Conservation (phyloP, 768 basidiomycete genomes). For the Mycena leptocephala region DNA sequence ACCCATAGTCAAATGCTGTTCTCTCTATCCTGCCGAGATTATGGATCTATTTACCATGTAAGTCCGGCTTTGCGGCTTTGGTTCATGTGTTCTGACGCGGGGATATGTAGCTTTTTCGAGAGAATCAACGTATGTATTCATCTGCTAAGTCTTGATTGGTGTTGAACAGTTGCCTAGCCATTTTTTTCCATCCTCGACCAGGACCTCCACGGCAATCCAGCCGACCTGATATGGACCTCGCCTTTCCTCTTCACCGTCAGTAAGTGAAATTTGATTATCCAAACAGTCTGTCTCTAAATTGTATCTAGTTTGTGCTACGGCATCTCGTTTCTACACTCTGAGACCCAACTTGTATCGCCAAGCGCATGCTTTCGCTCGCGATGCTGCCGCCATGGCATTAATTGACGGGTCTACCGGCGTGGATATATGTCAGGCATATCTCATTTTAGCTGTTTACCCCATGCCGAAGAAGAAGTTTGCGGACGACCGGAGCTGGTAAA, state of each 20-base stretch:
- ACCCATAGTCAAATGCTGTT: slow-evolving; percentile 64
- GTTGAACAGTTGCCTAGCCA: slow-evolving; percentile 53
- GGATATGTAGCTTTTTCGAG: slow-evolving; percentile 62
- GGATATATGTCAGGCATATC: slow-evolving; percentile 87
- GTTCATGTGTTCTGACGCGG: not conserved
- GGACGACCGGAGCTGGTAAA: slow-evolving; percentile 76
- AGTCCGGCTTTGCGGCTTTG: slow-evolving; percentile 31
- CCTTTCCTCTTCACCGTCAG: slow-evolving; percentile 77
- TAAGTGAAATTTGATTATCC: slow-evolving; percentile 49
- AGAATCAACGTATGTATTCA: slow-evolving; percentile 64
- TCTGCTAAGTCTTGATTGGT: not conserved
- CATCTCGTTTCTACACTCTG: slow-evolving; percentile 75
- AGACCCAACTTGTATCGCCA: slow-evolving; percentile 70
- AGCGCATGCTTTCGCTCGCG: slow-evolving; percentile 75
- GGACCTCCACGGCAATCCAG: slow-evolving; percentile 66
- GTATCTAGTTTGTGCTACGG: slow-evolving; percentile 75
- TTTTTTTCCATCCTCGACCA: slow-evolving; percentile 74
- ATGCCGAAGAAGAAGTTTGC: slow-evolving; percentile 76
- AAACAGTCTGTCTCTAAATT: not conserved
- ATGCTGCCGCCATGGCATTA: slow-evolving; percentile 72
- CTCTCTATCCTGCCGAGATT: slow-evolving; percentile 68
- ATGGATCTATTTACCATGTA: slow-evolving; percentile 69
- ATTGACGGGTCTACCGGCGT: slow-evolving; percentile 76
- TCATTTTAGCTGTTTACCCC: slow-evolving; percentile 77
- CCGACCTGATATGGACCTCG: slow-evolving; percentile 66